Conservation (phyloP, 768 basidiomycete genomes). For the Tylopilus subfusipes region DNA sequence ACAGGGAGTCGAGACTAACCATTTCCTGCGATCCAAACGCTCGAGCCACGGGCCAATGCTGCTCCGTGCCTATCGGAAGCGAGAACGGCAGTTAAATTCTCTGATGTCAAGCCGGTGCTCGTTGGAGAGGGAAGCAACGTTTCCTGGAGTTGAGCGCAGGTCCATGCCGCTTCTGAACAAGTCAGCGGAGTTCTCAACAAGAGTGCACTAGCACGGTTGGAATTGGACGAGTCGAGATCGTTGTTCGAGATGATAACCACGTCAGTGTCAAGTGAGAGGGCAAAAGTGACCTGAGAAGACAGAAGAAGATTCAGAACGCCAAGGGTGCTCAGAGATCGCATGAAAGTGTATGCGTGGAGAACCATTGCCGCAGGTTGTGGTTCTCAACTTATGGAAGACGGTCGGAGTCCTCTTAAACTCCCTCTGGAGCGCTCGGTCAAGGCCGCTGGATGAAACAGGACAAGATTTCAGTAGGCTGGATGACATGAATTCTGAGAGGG, state of each 20-base stretch:
- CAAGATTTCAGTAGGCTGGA: no score
- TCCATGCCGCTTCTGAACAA: not conserved
- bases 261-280: not conserved
- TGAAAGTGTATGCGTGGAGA: not conserved
- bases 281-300: not conserved
- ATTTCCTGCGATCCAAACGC: constrained; percentile 7
- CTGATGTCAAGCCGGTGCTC: not conserved
- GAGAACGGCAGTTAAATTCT: constrained; percentile 2
- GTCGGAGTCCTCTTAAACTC: no score
- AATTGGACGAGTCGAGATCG: constrained; percentile 8
- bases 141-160: constrained; percentile 10
- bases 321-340: not conserved
- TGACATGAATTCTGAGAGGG: no score
- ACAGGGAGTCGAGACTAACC: not conserved
- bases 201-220: constrained; percentile 6
- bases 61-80: constrained; percentile 10
- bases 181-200: constrained; percentile 2
- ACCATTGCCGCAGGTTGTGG: no score
- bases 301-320: not conserved
- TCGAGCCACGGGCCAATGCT: not conserved
- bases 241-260: constrained; percentile 15
- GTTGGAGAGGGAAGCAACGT: constrained; percentile 2
- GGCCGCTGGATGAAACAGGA: no score
- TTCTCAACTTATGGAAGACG: no score
- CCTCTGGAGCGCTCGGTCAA: no score